Base-by-base conservation (phyloP, 257 asterid genomes). In the Echium plantagineum region DNA sequence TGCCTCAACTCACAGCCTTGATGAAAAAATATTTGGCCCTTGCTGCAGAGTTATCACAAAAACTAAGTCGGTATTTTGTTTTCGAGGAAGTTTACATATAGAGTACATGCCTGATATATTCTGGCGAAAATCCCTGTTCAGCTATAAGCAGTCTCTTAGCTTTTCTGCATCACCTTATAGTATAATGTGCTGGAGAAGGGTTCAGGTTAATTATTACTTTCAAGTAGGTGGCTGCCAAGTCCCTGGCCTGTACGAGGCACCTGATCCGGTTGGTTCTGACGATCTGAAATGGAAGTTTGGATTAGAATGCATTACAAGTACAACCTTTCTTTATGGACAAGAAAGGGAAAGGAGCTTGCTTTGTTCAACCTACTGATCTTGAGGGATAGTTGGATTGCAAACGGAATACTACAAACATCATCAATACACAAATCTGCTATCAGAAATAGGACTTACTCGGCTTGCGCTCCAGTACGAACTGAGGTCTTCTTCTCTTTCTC, bases 211-310 rank as follows among this genome's bases (percentile, higher is more conserved):
- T 42, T 42, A 22, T 13, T 3, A 59, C 22, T 24, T 60, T 86
- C 81, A 85, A 24, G 84, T 70, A 46, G 96, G 96, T 35, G 96
- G 96, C 70, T 85, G 95, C 98, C 98, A 90, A 55, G 89, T 77
- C 75, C 98, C 98, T 2, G 98, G 96, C 75, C 77, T 85, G 73
- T 80, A 87, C 52, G 98, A 83, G 69, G 64, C 80, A 15, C 98
- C 98, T 2, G 94, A 81, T 60, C 98, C 98, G 0, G 78, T 75
- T 32, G 98, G 96, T 85, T 90, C 98, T 3, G 94, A 71, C 17
- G 85, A 71, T 71, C 95, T 89, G 85, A 63, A 78, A 79, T 32
- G 59, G 61, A 59, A 63, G 24, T 58, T 19, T 19, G 15, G 47
- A 42, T 58, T 15, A 62, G 30, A 15, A 13, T 47, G 18, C 31